A percentile compares a stretch with the other conserved stretches of the same genome.
Evolutionary conservation across 129 eudicot species (phyloP).

Genomic region (sunflower (Helianthus annuus)): HanXRQr2.0-SUNRISE NC_035436.2:31947047-31947546

Average conservation of each 20-base stretch:
- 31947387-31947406: background rate
- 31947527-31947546: conserved; percentile 18
- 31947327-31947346: conserved; percentile 10
- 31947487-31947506: conserved; percentile 10
- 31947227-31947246: conserved; percentile 1
- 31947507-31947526: conserved; percentile 24
- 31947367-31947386: background rate
- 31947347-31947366: conserved; percentile 2
- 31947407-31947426: background rate
- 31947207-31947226: background rate
- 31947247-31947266: background rate
- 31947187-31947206: conserved; percentile 17
- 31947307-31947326: background rate
- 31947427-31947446: conserved; percentile 22
- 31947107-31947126: conserved; percentile 22
- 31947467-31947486: conserved; percentile 28
- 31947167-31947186: conserved; percentile 28
- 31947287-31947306: conserved; percentile 8
- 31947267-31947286: background rate
- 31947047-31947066: background rate
- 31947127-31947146: conserved; percentile 23
- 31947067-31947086: conserved; percentile 10
- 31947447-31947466: conserved; percentile 16
- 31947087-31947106: conserved; percentile 17
- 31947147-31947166: conserved; percentile 1